Percentiles rank a stretch among this genome's conserved stretches.
Conservation (phyloP, 306 rosid genomes). For the Castanea sativa region DNA sequence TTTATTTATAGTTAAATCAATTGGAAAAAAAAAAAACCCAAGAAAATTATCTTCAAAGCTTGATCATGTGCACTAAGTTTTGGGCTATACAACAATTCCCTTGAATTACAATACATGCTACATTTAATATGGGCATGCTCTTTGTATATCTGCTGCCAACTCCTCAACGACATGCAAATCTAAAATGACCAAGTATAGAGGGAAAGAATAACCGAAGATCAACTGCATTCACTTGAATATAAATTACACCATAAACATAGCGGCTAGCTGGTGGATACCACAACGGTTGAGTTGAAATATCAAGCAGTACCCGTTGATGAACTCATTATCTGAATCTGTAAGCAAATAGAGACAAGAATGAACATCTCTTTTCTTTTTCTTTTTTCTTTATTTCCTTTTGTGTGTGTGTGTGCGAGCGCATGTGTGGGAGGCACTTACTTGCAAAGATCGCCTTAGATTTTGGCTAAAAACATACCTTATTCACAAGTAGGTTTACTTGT, state of each 20-base stretch:
- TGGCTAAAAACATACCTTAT: constrained; percentile 53
- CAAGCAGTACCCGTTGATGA: constrained; percentile 19
- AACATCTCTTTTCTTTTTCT: background rate
- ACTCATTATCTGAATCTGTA: constrained; percentile 44
- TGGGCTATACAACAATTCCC: constrained; percentile 7
- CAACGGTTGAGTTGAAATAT: background rate
- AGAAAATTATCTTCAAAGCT: background rate
- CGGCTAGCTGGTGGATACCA: background rate
- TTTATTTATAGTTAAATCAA: constrained; percentile 15
- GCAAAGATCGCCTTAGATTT: background rate
- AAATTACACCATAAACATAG: constrained; percentile 6
- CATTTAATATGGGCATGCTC: background rate
- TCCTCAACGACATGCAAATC: constrained; percentile 6
- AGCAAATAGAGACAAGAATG: background rate
- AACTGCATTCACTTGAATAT: background rate
- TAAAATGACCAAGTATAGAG: background rate
- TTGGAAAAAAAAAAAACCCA: too few relatives aligned
- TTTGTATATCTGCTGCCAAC: constrained; percentile 11
- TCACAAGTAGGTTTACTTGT: constrained; percentile 95
- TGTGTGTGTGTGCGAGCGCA: too few relatives aligned
- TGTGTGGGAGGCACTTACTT: too few relatives aligned
- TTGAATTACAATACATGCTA: constrained; percentile 4
- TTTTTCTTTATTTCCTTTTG: too few relatives aligned
- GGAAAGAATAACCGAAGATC: constrained; percentile 4
- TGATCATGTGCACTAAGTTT: background rate